phyloP scores from a whole-genome alignment of 192 early-diverging fungal genomes.

The Podila epicladia region DNA sequence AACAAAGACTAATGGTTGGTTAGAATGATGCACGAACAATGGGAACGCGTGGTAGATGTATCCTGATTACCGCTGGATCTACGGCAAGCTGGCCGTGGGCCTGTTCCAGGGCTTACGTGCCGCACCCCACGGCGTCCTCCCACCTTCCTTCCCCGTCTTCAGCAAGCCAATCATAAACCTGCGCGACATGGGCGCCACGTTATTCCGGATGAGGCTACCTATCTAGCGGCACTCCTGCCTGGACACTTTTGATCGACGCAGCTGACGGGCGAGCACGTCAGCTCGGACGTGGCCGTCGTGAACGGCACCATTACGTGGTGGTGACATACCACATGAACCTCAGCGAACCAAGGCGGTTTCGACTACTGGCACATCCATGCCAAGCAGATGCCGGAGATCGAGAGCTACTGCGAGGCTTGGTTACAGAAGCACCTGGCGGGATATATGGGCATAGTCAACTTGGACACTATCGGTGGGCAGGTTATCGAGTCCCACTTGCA shows the following conservation, averaged over 20 bases:
- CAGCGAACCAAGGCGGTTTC: neutral
- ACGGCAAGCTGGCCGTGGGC: constrained; percentile 5
- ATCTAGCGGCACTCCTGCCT: neutral
- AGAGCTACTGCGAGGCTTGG: constrained; percentile 6
- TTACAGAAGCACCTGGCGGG: constrained; percentile 1
- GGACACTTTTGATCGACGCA: constrained; percentile 8
- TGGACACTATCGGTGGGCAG: constrained; percentile 7
- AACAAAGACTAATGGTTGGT: no score
- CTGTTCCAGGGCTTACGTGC: constrained; percentile 1
- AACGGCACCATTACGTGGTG: constrained; percentile 1
- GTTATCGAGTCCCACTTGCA: constrained; percentile 11
- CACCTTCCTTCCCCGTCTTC: constrained; percentile 6
- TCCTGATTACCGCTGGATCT: constrained; percentile 9
- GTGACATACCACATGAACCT: constrained; percentile 1
- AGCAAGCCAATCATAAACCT: constrained; percentile 13
- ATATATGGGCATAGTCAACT: constrained; percentile 9
- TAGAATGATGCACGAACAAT: no score
- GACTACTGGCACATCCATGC: constrained; percentile 7
- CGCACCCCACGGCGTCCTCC: constrained; percentile 3
- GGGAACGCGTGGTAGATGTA: neutral
- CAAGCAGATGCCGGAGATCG: constrained; percentile 6
- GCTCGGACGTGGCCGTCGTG: constrained; percentile 5
- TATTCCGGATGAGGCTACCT: constrained; percentile 6
- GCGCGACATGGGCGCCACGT: constrained; percentile 1
- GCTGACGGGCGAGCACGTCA: constrained; percentile 3